Base-by-base conservation (phyloP, 495 filamentous ascomycete species). In the Aspergillus haitiensis region DNA sequence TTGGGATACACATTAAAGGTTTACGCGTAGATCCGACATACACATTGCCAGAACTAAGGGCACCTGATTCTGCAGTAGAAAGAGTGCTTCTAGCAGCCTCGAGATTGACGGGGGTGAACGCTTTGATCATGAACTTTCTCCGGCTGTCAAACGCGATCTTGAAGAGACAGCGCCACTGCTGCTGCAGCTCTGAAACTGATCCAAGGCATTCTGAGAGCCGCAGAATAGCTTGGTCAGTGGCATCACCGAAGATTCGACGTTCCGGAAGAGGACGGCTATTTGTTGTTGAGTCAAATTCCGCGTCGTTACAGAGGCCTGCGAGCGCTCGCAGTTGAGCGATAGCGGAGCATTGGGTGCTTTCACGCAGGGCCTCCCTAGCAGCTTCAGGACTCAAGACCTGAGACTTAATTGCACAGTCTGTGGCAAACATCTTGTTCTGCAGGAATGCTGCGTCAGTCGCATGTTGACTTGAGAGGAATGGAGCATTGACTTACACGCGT, bases 141-240 rank as follows among this genome's bases (percentile, higher is more conserved):
- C 88, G 88, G 70, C 81, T 85, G 66, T 89, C 89, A 70, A 91
- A 90, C 1, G 82, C 81, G 4, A 90, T 64, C 55, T 86, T 81
- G 64, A 81, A 89, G 8, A 77, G 74, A 46, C 78, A 83, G 39
- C 78, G 77, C 81, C 83, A 86, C 21, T 71, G 64, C 12, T 77
- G 64, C 11, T 79, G 75, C 6, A 85, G 65, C 15, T 82, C 72
- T 5, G 18, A 33, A 1, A 65, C 64, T 0, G 82, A 67, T 0
- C 77, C 65, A 5, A 88, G 70, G 7, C 69, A 68, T 65, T 89
- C 84, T 0, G 86, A 81, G 50, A 90, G 84, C 49, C 86, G 75
- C 5, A 91, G 74, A 33, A 89, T 77, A 6, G 88, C 86, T 61
- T 85, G 80, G 66, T 90, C 88, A 0, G 88, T 90, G 1, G 87